These are phyloP conservation scores for Talaromyces adpressus DNA, from an alignment of 495 filamentous ascomycete species.

Conservation along the genomic window DNA sequence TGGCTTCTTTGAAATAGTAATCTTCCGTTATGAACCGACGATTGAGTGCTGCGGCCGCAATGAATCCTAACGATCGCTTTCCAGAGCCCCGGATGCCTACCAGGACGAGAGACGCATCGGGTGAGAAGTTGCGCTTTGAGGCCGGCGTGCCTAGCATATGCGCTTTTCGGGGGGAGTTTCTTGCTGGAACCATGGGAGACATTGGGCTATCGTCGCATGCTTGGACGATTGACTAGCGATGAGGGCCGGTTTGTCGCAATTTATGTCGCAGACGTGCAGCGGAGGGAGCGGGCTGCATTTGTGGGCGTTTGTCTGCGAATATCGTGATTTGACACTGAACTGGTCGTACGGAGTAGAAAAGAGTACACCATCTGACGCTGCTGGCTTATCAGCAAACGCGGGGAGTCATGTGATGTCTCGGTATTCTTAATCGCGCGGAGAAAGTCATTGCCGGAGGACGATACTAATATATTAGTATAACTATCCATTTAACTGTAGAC, in stretches of 20 bases:
- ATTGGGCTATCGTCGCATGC: background rate
- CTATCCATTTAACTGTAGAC: background rate
- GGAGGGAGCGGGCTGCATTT: background rate
- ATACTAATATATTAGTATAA: too few species aligned
- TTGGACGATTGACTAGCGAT: background rate
- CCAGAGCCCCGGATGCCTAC: slow-evolving; percentile 72
- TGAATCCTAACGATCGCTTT: slow-evolving; percentile 72
- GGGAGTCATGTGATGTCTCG: background rate
- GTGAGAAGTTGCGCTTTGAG: slow-evolving; percentile 39
- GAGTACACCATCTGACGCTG: too few species aligned
- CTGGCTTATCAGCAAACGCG: background rate
- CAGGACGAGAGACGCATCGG: slow-evolving; percentile 66
- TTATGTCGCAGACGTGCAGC: background rate
- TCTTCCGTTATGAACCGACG: slow-evolving; percentile 72
- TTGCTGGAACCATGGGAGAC: slow-evolving; percentile 6
- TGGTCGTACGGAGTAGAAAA: too few species aligned
- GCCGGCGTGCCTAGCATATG: slow-evolving; percentile 4
- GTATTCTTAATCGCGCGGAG: background rate
- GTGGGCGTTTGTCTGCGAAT: background rate
- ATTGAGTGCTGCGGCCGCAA: slow-evolving; percentile 67
- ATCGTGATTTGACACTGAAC: background rate
- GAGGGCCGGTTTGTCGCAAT: background rate
- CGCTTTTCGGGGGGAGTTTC: slow-evolving; percentile 11
- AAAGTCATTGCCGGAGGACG: background rate
- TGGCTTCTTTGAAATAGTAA: slow-evolving; percentile 63